These are phyloP conservation scores for Candida railenensis DNA, from an alignment of 805 yeast genomes.

Conservation along the genomic window DNA sequence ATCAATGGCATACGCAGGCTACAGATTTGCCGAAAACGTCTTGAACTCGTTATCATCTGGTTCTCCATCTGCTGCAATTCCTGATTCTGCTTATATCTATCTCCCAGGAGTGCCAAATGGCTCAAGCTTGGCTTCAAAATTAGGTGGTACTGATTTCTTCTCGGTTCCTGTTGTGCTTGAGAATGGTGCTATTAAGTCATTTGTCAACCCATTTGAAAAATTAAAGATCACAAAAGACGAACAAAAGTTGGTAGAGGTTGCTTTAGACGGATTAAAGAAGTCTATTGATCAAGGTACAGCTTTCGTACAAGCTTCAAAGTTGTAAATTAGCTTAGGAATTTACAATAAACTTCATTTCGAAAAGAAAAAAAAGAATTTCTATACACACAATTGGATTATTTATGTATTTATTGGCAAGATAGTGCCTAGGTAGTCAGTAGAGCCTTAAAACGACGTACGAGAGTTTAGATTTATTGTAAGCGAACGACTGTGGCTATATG, in stretches of 20 bases:
- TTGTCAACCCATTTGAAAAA: constrained; percentile 32
- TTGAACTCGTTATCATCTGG: constrained; percentile 27
- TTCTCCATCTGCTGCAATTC: constrained; percentile 19
- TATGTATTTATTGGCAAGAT: neutral
- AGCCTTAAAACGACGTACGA: too few species aligned
- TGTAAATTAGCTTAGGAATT: constrained; percentile 17
- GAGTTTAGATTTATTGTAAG: too few species aligned
- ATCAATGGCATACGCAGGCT: constrained; percentile 95
- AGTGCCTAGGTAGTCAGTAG: too few species aligned
- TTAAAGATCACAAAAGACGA: constrained; percentile 31
- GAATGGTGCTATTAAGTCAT: constrained; percentile 35
- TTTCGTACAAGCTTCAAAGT: constrained; percentile 39
- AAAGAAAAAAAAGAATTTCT: neutral
- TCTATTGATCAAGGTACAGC: constrained; percentile 41
- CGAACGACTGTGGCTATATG: too few species aligned
- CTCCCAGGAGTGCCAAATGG: constrained; percentile 57
- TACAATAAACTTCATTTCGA: too few species aligned
- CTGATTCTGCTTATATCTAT: constrained; percentile 52
- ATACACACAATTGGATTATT: neutral
- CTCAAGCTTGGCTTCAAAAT: constrained; percentile 32
- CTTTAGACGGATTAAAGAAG: constrained; percentile 37
- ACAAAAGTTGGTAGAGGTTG: constrained; percentile 32
- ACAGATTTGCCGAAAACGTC: constrained; percentile 64
- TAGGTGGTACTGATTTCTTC: constrained; percentile 44
- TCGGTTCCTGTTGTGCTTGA: constrained; percentile 47